phyloP scores from a whole-genome alignment of 768 basidiomycete species.

The Pleurotus giganteus region DNA sequence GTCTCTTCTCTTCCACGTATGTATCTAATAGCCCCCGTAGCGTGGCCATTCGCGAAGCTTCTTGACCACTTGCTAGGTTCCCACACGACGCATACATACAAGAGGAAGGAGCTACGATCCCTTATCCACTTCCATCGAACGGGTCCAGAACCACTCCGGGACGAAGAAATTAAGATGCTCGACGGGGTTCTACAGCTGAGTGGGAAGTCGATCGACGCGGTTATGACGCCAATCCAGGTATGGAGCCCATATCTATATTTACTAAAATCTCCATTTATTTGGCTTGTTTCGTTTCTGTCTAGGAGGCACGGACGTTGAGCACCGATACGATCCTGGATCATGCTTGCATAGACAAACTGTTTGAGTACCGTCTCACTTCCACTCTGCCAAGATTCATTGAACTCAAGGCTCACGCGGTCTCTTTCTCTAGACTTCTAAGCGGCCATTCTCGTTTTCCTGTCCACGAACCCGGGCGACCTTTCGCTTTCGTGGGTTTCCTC shows the following conservation, averaged over 20 bases:
- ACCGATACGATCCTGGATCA: constrained; percentile 80
- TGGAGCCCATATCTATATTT: constrained; percentile 12
- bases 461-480: constrained; percentile 65
- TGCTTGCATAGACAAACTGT: constrained; percentile 66
- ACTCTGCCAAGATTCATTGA: constrained; percentile 4
- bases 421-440: constrained; percentile 49
- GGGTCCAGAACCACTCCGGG: constrained; percentile 74
- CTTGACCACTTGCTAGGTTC: constrained; percentile 81
- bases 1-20: not conserved
- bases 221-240: constrained; percentile 82
- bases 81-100: constrained; percentile 72
- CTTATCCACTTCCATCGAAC: constrained; percentile 79
- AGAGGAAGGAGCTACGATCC: constrained; percentile 77
- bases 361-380: not conserved
- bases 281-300: not conserved
- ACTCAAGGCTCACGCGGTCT: no score
- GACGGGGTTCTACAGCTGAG: constrained; percentile 80
- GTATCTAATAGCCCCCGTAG: constrained; percentile 58
- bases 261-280: constrained; percentile 25
- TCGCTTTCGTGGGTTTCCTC: constrained; percentile 77
- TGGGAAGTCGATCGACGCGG: constrained; percentile 68
- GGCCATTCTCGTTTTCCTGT: constrained; percentile 94
- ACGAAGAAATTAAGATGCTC: constrained; percentile 79
- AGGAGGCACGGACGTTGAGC: constrained; percentile 83
- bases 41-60: constrained; percentile 78